Percentiles rank a stretch among this genome's conserved stretches.
These are phyloP conservation scores for Centella asiatica DNA, from an alignment of 129 eudicot genomes.

Conservation along the genomic window DNA sequence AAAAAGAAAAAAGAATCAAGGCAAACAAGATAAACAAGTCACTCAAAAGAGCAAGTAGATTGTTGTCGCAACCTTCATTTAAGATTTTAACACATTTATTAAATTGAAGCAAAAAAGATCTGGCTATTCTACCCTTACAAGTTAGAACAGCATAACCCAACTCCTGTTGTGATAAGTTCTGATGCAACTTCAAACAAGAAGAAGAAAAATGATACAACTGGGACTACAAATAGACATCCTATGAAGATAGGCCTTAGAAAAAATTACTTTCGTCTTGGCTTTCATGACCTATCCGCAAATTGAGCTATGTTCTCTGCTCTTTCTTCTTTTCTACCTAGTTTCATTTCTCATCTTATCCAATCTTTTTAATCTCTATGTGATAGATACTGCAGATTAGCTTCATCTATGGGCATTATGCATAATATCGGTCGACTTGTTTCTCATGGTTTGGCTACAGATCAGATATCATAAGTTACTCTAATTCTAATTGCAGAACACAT, in stretches of 20 bases:
- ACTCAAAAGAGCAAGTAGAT: neutral
- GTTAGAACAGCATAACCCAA: neutral
- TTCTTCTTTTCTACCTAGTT: neutral
- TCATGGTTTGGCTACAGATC: too few relatives aligned
- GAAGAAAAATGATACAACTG: too few relatives aligned
- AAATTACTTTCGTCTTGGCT: too few relatives aligned
- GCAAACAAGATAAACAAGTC: too few relatives aligned
- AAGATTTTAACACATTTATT: neutral
- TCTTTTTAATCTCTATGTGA: too few relatives aligned
- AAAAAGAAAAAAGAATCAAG: too few relatives aligned
- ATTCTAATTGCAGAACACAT: too few relatives aligned
- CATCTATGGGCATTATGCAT: neutral
- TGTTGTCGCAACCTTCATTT: neutral
- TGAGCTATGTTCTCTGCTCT: neutral
- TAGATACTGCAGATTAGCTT: neutral
- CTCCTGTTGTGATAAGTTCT: too few relatives aligned
- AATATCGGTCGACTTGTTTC: neutral
- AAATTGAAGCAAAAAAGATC: neutral
- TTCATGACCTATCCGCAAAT: neutral
- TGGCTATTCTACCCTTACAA: neutral
- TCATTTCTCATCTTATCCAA: neutral
- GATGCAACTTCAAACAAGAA: too few relatives aligned
- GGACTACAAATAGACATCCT: too few relatives aligned
- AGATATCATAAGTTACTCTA: too few relatives aligned
- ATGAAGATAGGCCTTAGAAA: too few relatives aligned